A percentile compares a stretch with the other conserved stretches of the same genome.
phyloP scores from a whole-genome alignment of 257 asterid species.

The Solanum sejunctum region DNA sequence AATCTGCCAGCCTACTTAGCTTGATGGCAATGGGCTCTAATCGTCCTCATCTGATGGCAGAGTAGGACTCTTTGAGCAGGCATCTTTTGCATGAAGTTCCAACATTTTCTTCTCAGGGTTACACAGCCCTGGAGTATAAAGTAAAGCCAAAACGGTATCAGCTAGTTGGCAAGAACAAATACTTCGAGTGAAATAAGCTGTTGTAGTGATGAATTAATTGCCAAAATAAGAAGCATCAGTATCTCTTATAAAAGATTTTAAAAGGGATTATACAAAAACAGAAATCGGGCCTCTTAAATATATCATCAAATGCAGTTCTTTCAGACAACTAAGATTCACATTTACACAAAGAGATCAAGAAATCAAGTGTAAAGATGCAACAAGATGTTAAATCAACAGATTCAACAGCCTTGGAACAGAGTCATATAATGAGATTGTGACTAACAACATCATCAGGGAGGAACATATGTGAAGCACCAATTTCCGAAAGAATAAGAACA shows the following conservation, averaged over 20 bases:
- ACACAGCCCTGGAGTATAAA: constrained; percentile 55
- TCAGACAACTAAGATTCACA: background rate
- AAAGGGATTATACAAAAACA: background rate
- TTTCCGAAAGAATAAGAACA: background rate
- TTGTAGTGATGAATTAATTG: background rate
- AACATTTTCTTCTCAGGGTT: constrained; percentile 83
- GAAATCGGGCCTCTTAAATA: background rate
- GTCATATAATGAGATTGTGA: background rate
- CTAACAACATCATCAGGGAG: background rate
- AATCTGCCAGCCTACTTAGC: background rate
- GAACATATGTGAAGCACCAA: background rate
- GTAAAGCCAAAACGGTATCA: background rate
- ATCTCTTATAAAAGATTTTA: background rate
- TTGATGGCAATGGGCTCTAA: background rate
- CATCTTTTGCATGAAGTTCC: constrained; percentile 67
- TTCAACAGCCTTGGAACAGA: background rate
- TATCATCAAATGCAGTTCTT: background rate
- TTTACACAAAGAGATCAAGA: background rate
- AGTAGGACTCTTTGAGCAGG: constrained; percentile 79
- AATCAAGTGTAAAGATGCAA: background rate
- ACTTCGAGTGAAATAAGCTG: background rate
- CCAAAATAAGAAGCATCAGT: background rate
- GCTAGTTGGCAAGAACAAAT: background rate
- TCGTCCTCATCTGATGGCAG: constrained; percentile 55
- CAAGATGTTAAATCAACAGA: background rate